Percentiles rank a stretch among this genome's conserved stretches.
Conservation (phyloP, 306 rosid genomes). For the Pyrus communis region DNA sequence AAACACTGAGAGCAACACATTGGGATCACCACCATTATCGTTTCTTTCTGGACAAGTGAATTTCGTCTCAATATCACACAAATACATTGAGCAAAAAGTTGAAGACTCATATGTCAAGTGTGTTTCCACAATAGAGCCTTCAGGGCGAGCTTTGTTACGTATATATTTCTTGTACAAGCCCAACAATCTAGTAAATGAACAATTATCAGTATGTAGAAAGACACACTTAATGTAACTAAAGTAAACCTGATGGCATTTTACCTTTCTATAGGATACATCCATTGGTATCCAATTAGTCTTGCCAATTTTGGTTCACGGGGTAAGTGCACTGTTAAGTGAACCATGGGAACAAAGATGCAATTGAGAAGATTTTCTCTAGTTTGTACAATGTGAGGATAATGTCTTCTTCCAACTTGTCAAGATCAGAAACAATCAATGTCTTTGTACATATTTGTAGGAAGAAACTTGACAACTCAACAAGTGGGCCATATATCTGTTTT, state of each 20-base stretch:
- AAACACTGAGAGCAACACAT: background rate
- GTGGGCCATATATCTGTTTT: background rate
- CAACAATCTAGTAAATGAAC: background rate
- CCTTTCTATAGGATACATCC: conserved; percentile 10
- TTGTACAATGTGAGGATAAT: background rate
- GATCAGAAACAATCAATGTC: background rate
- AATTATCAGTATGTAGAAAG: background rate
- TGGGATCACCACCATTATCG: background rate
- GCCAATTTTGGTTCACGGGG: background rate
- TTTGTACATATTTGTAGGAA: conserved; percentile 1
- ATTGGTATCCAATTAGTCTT: background rate
- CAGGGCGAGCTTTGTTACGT: background rate
- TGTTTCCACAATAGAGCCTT: background rate
- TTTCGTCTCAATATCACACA: background rate
- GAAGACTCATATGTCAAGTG: background rate
- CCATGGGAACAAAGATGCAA: background rate
- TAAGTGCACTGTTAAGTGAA: background rate
- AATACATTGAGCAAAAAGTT: no score
- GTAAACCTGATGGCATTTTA: background rate
- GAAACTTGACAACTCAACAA: background rate
- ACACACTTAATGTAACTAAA: no score
- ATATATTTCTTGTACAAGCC: background rate
- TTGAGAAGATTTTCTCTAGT: conserved; percentile 2
- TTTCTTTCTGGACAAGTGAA: background rate
- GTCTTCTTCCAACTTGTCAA: background rate